Evolutionary conservation across 2,329 filamentous ascomycete genomes (phyloP).

Genomic region (Pestalotiopsis sp.): DNA sequence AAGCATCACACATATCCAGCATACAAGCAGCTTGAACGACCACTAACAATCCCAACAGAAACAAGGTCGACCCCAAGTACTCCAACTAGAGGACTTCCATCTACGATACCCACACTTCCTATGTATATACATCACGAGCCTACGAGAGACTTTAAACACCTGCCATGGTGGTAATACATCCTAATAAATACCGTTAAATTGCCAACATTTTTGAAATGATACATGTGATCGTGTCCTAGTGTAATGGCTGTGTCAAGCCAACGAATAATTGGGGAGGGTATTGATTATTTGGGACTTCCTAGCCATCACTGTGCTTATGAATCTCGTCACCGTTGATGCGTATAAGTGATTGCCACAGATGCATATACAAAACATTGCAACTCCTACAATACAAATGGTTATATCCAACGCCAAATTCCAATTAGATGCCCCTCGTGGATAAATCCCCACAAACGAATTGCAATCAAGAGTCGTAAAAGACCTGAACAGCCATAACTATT

Average conservation of each 20-base stretch:
- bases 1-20: constrained; percentile 12
- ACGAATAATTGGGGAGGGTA: too few species aligned
- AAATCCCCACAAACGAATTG: not conserved
- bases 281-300: too few species aligned
- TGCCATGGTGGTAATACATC: not conserved
- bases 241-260: too few species aligned
- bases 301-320: too few species aligned
- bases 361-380: too few species aligned
- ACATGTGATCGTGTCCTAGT: too few species aligned
- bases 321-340: too few species aligned
- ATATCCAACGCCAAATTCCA: not conserved
- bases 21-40: not conserved
- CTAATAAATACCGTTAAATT: constrained; percentile 1
- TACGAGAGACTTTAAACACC: not conserved
- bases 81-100: constrained; percentile 30
- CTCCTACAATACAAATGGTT: too few species aligned
- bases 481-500: constrained; percentile 69
- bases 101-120: not conserved
- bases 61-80: constrained; percentile 37
- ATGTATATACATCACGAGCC: not conserved
- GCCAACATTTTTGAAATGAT: not conserved
- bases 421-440: not conserved
- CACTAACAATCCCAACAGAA: constrained; percentile 27
- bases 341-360: too few species aligned
- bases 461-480: constrained; percentile 47